Conservation (phyloP, 2,329 filamentous ascomycete genomes). For the Epichloe coenophiala region DNA sequence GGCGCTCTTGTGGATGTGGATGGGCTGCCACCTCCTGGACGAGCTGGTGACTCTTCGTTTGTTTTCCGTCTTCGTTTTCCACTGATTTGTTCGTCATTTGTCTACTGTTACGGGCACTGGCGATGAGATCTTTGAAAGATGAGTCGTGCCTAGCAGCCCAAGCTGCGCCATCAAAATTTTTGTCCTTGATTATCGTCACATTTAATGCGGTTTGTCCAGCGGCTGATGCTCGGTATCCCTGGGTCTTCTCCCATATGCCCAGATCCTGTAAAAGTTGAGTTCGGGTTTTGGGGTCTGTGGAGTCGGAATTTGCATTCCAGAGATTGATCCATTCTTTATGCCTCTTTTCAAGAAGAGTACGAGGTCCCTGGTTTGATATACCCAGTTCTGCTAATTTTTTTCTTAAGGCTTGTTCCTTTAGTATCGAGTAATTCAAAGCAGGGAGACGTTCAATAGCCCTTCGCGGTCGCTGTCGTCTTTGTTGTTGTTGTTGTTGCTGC, state of each 20-base stretch:
- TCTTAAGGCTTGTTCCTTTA: slow-evolving; percentile 65
- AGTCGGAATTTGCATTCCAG: slow-evolving; percentile 96
- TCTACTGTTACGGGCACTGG: slow-evolving; percentile 42
- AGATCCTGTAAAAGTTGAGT: slow-evolving; percentile 64
- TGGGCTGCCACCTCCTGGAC: not conserved
- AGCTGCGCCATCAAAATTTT: slow-evolving; percentile 70
- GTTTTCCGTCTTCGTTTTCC: not conserved
- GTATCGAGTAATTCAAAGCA: slow-evolving; percentile 69
- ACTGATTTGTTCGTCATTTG: slow-evolving; percentile 23
- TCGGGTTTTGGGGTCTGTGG: slow-evolving; percentile 56
- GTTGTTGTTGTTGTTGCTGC: not conserved
- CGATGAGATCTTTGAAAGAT: slow-evolving; percentile 71
- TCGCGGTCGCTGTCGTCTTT: slow-evolving; percentile 7
- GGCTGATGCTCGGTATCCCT: slow-evolving; percentile 47
- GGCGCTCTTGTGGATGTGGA: not conserved
- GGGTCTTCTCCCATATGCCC: slow-evolving; percentile 73
- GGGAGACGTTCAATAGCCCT: slow-evolving; percentile 49
- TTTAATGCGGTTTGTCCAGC: slow-evolving; percentile 24
- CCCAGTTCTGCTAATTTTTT: slow-evolving; percentile 76
- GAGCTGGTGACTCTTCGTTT: not conserved
- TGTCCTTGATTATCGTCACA: slow-evolving; percentile 52
- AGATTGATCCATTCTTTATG: slow-evolving; percentile 91
- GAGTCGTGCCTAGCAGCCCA: slow-evolving; percentile 62
- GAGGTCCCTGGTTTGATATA: slow-evolving; percentile 56
- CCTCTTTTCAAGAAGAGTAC: slow-evolving; percentile 58